Base-by-base conservation (phyloP, 2,329 filamentous ascomycete genomes). In the Aspergillus sp. region DNA sequence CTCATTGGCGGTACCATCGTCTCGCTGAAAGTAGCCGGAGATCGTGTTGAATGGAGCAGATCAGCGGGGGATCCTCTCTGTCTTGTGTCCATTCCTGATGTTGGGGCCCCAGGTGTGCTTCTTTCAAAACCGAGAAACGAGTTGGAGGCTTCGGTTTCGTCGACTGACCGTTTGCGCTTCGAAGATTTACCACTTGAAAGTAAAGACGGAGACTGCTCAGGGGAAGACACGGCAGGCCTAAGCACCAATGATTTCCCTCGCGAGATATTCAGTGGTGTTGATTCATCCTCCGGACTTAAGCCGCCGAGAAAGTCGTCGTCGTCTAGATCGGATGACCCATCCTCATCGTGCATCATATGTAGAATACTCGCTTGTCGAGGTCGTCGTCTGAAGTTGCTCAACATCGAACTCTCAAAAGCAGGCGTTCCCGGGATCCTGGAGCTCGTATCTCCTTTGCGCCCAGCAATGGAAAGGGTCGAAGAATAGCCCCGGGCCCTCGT, bases 341-440 rank as follows among this genome's bases (percentile, higher is more conserved):
- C 74, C 34, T 76, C 73, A 15, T 71, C 71, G 42, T 77, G 73
- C 71, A 78, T 74, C 69, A 78, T 73, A 36, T 77, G 75, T 7
- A 79, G 65, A 48, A 79, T 75, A 63, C 77, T 79, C 22, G 74
- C 72, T 57, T 79, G 76, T 58, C 76, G 72, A 12, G 76, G 72
- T 32, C 77, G 66, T 38, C 74, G 70, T 53, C 76, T 74, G 59
- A 79, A 79, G 58, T 77, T 76, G 58, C 74, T 77, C 55, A 79
- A 56, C 53, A 78, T 69, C 3, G 76, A 79, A 53, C 65, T 75
- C 50, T 78, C 76, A 53, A 74, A 75, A 5, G 67, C 72, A 39
- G 76, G 76, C 8, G 76, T 78, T 11, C 71, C 75, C 24, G 72
- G 71, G 22, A 74, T 61, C 22, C 68, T 71, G 20, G 72, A 71